Evolutionary conservation across 306 rosid species (phyloP).

Genomic region (Quercus agrifolia): DNA sequence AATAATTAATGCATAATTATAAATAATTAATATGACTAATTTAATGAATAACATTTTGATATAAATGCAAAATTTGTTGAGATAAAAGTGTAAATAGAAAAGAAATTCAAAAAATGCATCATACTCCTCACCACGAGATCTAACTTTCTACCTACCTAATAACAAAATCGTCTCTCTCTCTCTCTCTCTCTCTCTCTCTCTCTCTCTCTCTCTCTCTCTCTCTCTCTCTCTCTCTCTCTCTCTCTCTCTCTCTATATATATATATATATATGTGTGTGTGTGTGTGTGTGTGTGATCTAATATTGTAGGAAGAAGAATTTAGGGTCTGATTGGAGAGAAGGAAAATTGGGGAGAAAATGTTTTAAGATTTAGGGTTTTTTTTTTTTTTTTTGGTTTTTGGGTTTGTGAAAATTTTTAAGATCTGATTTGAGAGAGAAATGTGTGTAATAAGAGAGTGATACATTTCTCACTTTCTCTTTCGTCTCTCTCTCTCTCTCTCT

Average conservation of each 20-base stretch:
- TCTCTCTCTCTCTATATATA: background rate
- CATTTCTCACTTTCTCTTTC: background rate
- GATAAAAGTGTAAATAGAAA: too few relatives aligned
- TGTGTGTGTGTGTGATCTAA: background rate
- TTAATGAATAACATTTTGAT: too few relatives aligned
- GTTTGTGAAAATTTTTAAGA: background rate
- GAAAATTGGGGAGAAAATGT: background rate
- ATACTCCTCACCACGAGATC: too few relatives aligned
- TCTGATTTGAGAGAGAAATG: slow-evolving; percentile 26
- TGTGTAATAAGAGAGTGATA: slow-evolving; percentile 5
- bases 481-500: background rate
- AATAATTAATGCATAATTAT: too few relatives aligned
- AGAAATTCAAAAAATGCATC: too few relatives aligned
- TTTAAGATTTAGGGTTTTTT: slow-evolving; percentile 8
- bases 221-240: too few relatives aligned
- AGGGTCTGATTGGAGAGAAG: slow-evolving; percentile 24
- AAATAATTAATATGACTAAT: too few relatives aligned
- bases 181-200: too few relatives aligned
- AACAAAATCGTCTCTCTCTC: too few relatives aligned
- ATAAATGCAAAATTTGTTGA: too few relatives aligned
- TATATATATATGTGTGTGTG: background rate
- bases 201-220: background rate
- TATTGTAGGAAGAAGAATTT: background rate
- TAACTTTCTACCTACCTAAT: too few relatives aligned
- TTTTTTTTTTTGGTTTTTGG: background rate